A percentile compares a stretch with the other conserved stretches of the same genome.
phyloP scores from a whole-genome alignment of 139 green algal species.

The Raphidocelis subcapitata region DNA sequence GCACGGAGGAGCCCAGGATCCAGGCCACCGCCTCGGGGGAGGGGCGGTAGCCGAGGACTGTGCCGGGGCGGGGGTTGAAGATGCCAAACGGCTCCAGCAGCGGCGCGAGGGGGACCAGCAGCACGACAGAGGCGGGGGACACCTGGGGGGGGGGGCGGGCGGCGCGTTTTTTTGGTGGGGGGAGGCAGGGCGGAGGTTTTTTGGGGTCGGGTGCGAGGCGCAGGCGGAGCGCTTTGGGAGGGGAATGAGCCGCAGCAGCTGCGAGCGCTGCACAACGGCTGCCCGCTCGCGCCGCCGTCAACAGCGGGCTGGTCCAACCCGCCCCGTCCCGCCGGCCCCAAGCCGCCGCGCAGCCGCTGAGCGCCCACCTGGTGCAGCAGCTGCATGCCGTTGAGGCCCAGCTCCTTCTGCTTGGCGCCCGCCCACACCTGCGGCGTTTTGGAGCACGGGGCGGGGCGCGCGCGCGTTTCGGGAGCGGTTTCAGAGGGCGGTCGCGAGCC shows the following conservation, averaged over 20 bases:
- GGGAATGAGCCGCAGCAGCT: background rate
- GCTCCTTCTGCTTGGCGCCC: conserved; percentile 53
- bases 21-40: conserved; percentile 8
- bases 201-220: no score
- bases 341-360: background rate
- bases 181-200: no score
- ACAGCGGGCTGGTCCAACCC: no score
- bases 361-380: conserved; percentile 50
- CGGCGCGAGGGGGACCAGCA: conserved; percentile 29
- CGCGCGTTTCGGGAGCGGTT: no score
- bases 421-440: conserved; percentile 43
- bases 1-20: conserved; percentile 9
- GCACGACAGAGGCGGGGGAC: conserved; percentile 12
- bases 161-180: no score
- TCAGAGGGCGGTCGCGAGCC: conserved; percentile 9
- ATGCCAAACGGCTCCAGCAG: conserved; percentile 33
- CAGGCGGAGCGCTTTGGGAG: background rate
- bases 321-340: no score
- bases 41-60: conserved; percentile 27
- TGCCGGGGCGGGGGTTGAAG: conserved; percentile 5
- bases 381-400: conserved; percentile 51
- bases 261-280: background rate
- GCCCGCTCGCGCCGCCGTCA: background rate
- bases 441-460: background rate
- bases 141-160: no score